A percentile compares a stretch with the other conserved stretches of the same genome.
These are phyloP conservation scores for Clarireedia sp. DNA, from an alignment of 2,329 filamentous ascomycete species.

Conservation along the genomic window DNA sequence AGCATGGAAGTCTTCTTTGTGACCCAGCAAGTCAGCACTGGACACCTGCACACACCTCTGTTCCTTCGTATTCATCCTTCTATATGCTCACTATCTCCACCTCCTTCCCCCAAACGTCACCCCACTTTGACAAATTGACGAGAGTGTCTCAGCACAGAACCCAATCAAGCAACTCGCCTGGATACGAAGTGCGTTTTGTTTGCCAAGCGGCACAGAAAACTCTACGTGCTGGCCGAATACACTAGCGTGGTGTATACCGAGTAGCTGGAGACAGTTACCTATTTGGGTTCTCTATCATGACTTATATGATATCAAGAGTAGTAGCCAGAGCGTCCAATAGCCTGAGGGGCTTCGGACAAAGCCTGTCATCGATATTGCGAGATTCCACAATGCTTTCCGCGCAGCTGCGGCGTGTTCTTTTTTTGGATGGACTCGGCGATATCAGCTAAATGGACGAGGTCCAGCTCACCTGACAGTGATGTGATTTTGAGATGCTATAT, in stretches of 20 bases:
- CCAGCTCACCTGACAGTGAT: neutral
- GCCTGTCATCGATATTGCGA: neutral
- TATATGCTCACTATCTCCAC: neutral
- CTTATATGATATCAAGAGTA: neutral
- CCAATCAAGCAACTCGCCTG: neutral
- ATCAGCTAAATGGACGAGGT: neutral
- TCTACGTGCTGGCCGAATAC: neutral
- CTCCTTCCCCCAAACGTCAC: neutral
- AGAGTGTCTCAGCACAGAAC: neutral
- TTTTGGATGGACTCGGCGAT: slow-evolving; percentile 4
- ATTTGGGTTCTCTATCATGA: neutral
- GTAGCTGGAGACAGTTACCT: slow-evolving; percentile 4
- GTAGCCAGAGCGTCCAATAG: neutral
- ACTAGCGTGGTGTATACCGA: neutral
- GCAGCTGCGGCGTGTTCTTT: slow-evolving; percentile 5
- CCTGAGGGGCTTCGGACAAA: neutral
- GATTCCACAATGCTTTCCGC: neutral
- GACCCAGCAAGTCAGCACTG: neutral
- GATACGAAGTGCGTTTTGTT: neutral
- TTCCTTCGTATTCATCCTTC: slow-evolving; percentile 7
- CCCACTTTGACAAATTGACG: neutral
- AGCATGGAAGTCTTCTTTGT: neutral
- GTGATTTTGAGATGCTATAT: neutral
- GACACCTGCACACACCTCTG: neutral
- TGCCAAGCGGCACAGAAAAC: neutral